A percentile compares a stretch with the other conserved stretches of the same genome.
Evolutionary conservation across 2,329 filamentous ascomycete species (phyloP).

Genomic region (Penicillium sp.): DNA sequence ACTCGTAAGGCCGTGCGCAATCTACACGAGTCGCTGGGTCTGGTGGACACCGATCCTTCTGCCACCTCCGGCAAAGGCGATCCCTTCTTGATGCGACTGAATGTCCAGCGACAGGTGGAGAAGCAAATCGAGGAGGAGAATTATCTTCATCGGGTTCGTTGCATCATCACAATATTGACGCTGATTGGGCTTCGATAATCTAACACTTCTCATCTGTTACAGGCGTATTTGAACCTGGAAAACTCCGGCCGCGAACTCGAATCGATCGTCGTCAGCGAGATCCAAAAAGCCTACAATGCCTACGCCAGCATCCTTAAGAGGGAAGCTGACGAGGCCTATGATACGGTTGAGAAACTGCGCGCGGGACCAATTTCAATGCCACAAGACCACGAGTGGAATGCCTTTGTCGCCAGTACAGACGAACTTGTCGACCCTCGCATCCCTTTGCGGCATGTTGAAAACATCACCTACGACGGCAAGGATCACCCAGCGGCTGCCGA

Average conservation of each 20-base stretch:
- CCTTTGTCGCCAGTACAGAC: slow-evolving; percentile 77
- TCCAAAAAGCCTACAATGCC: slow-evolving; percentile 96
- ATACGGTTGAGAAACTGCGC: slow-evolving; percentile 77
- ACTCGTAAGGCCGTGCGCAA: slow-evolving; percentile 77
- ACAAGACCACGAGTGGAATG: slow-evolving; percentile 87
- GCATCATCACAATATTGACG: not conserved
- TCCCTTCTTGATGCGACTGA: slow-evolving; percentile 82
- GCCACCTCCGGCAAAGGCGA: slow-evolving; percentile 82
- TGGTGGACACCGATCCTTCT: slow-evolving; percentile 76
- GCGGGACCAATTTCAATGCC: slow-evolving; percentile 88
- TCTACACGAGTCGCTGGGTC: slow-evolving; percentile 78
- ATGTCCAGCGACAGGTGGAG: slow-evolving; percentile 87
- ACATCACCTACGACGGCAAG: slow-evolving; percentile 89
- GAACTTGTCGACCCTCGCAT: slow-evolving; percentile 85
- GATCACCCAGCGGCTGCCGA: slow-evolving; percentile 81
- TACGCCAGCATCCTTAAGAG: slow-evolving; percentile 89
- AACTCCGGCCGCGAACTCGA: slow-evolving; percentile 92
- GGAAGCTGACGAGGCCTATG: slow-evolving; percentile 80
- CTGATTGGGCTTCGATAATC: slow-evolving; percentile 19
- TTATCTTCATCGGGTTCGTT: slow-evolving; percentile 83
- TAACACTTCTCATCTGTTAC: not conserved
- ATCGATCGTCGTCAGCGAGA: slow-evolving; percentile 93
- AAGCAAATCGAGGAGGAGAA: slow-evolving; percentile 96
- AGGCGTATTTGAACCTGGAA: slow-evolving; percentile 95
- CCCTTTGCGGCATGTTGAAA: slow-evolving; percentile 74